Evolutionary conservation across 305 asterid species (phyloP), one percentile per base, ranked within the genome.

Genomic region (Solanum hybrid): DNA sequence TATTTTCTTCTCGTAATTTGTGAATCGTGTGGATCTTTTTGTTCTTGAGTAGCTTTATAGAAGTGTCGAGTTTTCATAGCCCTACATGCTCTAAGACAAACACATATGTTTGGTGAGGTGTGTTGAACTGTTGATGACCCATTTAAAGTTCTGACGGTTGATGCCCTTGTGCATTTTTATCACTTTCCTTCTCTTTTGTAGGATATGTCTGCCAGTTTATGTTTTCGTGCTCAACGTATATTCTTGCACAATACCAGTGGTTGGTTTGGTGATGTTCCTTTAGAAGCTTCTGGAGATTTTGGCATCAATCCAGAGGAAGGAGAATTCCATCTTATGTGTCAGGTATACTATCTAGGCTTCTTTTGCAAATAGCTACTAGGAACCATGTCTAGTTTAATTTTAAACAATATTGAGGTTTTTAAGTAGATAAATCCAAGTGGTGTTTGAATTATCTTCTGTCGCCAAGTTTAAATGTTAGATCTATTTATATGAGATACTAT

Each of bases 271-370:
- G 95, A 98, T 92, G 93, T 97, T 91, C 99, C 99, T 20, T 93
- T 98, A 93, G 99, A 98, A 94, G 99, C 98, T 90, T 98, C 99
- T 90, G 99, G 99, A 88, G 99, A 98, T 94, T 98, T 98, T 89
- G 99, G 99, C 82, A 92, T 97, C 93, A 95, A 97, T 92, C 99
- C 99, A 13, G 99, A 94, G 95, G 98, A 95, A 94, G 99, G 99
- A 92, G 98, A 97, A 92, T 98, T 96, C 92, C 99, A 98, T 92
- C 94, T 98, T 65, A 98, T 98, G 99, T 98, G 99, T 93, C 99
- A 97, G 99, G 99, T 98, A 93, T 83, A 20, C 37, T 76, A 27
- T 57, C 36, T 26, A 6, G 72, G 61, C 85, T 79, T 79, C 57
- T 36, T 36, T 36, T 45, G 75, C 6, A 45, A 45, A 29, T 83